phyloP scores from a whole-genome alignment of 495 filamentous ascomycete species.

The Parathielavia appendiculata region DNA sequence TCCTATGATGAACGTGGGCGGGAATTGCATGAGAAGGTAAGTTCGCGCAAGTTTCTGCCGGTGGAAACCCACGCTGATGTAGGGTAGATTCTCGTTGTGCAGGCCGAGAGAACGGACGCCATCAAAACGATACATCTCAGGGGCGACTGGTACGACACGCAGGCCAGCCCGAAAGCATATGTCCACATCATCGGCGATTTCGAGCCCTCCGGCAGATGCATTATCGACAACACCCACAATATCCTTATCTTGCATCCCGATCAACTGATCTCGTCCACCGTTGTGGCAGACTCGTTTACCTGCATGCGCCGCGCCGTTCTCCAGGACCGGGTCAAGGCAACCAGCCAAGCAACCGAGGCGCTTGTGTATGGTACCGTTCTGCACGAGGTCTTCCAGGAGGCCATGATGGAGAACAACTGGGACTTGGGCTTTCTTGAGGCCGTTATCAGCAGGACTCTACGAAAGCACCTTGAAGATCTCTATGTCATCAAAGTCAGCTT shows the following conservation, averaged over 20 bases:
- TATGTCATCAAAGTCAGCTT: slow-evolving; percentile 75
- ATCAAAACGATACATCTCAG: slow-evolving; percentile 70
- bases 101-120: slow-evolving; percentile 62
- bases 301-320: slow-evolving; percentile 86
- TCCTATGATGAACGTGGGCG: slow-evolving; percentile 61
- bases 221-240: slow-evolving; percentile 70
- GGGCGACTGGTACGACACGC: slow-evolving; percentile 77
- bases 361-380: slow-evolving; percentile 86
- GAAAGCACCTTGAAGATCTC: slow-evolving; percentile 74
- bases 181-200: slow-evolving; percentile 86
- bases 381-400: slow-evolving; percentile 91
- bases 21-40: slow-evolving; percentile 65
- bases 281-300: slow-evolving; percentile 86
- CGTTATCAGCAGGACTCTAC: slow-evolving; percentile 58
- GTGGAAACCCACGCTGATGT: background rate
- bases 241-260: slow-evolving; percentile 93
- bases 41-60: background rate
- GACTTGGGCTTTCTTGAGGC: slow-evolving; percentile 57
- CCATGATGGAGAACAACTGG: slow-evolving; percentile 79
- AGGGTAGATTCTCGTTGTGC: slow-evolving; percentile 64
- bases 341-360: slow-evolving; percentile 66
- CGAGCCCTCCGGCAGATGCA: slow-evolving; percentile 56
- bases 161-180: slow-evolving; percentile 64
- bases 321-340: slow-evolving; percentile 87
- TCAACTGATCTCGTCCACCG: slow-evolving; percentile 88